These are phyloP conservation scores for Trichoderma virens DNA, from an alignment of 495 filamentous ascomycete genomes.

Conservation along the genomic window DNA sequence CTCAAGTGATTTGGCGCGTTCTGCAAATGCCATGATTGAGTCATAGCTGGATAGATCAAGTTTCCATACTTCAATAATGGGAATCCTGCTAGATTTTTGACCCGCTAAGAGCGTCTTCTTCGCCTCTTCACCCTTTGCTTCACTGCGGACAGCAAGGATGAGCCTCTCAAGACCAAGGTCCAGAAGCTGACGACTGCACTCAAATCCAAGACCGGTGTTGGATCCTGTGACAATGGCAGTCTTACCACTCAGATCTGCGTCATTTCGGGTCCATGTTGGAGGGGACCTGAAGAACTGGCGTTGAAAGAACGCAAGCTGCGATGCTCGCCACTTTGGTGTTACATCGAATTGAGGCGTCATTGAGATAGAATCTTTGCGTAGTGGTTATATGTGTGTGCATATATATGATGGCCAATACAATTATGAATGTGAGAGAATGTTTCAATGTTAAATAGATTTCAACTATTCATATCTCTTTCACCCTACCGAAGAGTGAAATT, in stretches of 20 bases:
- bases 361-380: background rate
- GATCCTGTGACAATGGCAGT: slow-evolving; percentile 44
- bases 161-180: slow-evolving; percentile 32
- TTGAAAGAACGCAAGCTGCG: background rate
- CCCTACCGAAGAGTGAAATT: too few species aligned
- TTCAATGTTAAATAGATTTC: too few species aligned
- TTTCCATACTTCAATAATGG: slow-evolving; percentile 42
- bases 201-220: slow-evolving; percentile 43
- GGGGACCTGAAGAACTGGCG: slow-evolving; percentile 17
- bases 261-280: slow-evolving; percentile 6
- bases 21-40: slow-evolving; percentile 31
- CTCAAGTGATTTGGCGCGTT: slow-evolving; percentile 25
- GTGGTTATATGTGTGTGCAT: too few species aligned
- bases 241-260: slow-evolving; percentile 24
- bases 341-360: background rate
- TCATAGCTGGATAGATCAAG: slow-evolving; percentile 44
- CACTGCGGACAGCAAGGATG: slow-evolving; percentile 42
- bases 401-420: too few species aligned
- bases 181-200: slow-evolving; percentile 36
- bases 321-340: background rate
- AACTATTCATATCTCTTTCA: too few species aligned
- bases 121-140: slow-evolving; percentile 31
- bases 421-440: too few species aligned
- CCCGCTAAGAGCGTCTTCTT: slow-evolving; percentile 5
- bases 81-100: background rate